Evolutionary conservation across 2,329 filamentous ascomycete species (phyloP).

Genomic region (Ceratocystis cubensis): DNA sequence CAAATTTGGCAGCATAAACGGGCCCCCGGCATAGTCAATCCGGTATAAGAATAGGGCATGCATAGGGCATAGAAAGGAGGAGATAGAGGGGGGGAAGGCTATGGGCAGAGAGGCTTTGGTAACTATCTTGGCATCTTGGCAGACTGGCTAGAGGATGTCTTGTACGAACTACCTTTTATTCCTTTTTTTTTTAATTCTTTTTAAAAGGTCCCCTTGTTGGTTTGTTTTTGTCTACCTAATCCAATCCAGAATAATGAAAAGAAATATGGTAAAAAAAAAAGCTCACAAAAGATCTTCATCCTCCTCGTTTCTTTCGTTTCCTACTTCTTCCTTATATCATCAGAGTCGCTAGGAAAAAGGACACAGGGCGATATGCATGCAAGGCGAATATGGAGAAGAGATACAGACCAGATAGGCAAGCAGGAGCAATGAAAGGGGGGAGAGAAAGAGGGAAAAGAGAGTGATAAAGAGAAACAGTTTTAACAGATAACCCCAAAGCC

Average conservation of each 20-base stretch:
- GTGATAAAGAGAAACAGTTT: conserved; percentile 7
- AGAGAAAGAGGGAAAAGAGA: background rate
- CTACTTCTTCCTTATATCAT: background rate
- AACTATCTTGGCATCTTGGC: background rate
- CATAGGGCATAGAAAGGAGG: background rate
- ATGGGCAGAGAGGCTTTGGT: background rate
- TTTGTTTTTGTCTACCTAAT: background rate
- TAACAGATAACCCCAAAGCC: conserved; percentile 18
- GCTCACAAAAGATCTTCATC: background rate
- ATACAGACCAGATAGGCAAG: too few relatives aligned
- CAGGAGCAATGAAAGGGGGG: too few relatives aligned
- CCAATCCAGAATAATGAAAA: background rate
- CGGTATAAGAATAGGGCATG: too few relatives aligned
- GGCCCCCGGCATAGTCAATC: background rate
- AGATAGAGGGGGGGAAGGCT: background rate
- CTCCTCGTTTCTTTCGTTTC: background rate
- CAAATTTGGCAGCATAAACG: background rate
- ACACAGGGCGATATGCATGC: background rate
- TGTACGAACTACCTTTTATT: background rate
- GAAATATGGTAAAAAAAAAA: background rate
- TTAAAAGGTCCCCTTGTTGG: background rate
- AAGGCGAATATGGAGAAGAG: conserved; percentile 21
- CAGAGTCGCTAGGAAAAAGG: background rate
- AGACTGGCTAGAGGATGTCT: background rate
- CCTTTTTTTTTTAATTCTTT: background rate